phyloP scores from a whole-genome alignment of 2,329 filamentous ascomycete species.

The Talaromyces piceae region DNA sequence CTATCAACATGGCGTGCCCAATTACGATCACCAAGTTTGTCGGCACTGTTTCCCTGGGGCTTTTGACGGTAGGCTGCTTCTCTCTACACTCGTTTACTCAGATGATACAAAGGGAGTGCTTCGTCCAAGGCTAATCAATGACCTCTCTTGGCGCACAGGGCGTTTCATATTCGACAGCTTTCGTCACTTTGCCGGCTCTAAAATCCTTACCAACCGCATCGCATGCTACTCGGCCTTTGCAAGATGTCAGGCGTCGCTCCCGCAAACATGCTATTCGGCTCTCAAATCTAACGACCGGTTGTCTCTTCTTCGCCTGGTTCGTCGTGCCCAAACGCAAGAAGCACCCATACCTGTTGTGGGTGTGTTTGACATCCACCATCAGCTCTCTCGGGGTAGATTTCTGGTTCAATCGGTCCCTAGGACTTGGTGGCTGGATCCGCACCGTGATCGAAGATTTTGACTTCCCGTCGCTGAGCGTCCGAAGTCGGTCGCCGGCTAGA shows the following conservation, averaged over 20 bases:
- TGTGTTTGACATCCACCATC: conserved; percentile 53
- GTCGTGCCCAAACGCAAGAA: conserved; percentile 66
- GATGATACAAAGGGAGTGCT: too few relatives aligned
- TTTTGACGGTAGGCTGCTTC: conserved; percentile 65
- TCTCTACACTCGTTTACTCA: conserved; percentile 10
- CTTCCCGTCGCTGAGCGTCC: conserved; percentile 14
- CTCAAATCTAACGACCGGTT: conserved; percentile 59
- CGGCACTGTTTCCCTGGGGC: conserved; percentile 78
- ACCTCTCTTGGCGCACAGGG: conserved; percentile 50
- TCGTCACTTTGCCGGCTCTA: conserved; percentile 70
- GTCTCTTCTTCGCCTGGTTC: conserved; percentile 69
- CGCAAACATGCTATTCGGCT: conserved; percentile 60
- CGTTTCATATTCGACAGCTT: conserved; percentile 75
- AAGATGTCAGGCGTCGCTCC: conserved; percentile 56
- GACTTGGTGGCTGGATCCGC: conserved; percentile 32
- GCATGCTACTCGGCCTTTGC: conserved; percentile 62
- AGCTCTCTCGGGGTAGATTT: conserved; percentile 53
- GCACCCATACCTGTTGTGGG: conserved; percentile 89
- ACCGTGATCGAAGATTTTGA: conserved; percentile 38
- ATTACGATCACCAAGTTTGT: conserved; percentile 85
- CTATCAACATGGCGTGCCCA: conserved; percentile 55
- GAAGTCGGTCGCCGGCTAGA: conserved; percentile 15
- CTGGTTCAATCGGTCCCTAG: conserved; percentile 62
- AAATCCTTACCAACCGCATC: conserved; percentile 71
- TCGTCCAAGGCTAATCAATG: background rate